These are phyloP conservation scores for Claviceps quebecensis DNA, from an alignment of 2,329 filamentous ascomycete genomes.

Conservation along the genomic window DNA sequence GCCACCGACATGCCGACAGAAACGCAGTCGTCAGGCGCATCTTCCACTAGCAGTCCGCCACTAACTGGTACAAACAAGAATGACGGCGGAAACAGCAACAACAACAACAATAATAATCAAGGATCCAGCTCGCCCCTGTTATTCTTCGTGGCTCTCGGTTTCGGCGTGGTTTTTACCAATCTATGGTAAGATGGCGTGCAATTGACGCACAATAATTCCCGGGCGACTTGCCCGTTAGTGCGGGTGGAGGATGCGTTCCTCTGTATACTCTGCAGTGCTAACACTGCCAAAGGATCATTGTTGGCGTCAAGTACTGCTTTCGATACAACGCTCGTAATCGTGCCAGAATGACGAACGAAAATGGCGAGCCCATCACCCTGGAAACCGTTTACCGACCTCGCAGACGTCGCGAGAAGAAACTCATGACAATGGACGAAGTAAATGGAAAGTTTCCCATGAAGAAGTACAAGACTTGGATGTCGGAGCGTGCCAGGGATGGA, in stretches of 20 bases:
- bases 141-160: slow-evolving; percentile 92
- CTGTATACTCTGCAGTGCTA: background rate
- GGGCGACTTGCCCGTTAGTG: background rate
- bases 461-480: slow-evolving; percentile 95
- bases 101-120: slow-evolving; percentile 6
- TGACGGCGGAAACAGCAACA: slow-evolving; percentile 9
- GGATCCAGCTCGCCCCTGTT: slow-evolving; percentile 30
- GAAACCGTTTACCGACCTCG: slow-evolving; percentile 74
- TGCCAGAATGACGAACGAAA: slow-evolving; percentile 59
- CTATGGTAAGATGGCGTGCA: slow-evolving; percentile 56
- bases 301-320: slow-evolving; percentile 98
- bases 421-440: slow-evolving; percentile 98
- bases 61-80: slow-evolving; percentile 8
- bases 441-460: slow-evolving; percentile 91
- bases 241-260: background rate
- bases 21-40: slow-evolving; percentile 4
- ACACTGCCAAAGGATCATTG: slow-evolving; percentile 69
- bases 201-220: background rate
- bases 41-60: slow-evolving; percentile 7
- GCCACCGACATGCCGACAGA: slow-evolving; percentile 10
- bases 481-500: slow-evolving; percentile 67
- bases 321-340: slow-evolving; percentile 92
- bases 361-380: slow-evolving; percentile 79
- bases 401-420: slow-evolving; percentile 85
- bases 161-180: slow-evolving; percentile 97